These are phyloP conservation scores for Russula griseocarnosa DNA, from an alignment of 768 basidiomycete species.

Conservation along the genomic window DNA sequence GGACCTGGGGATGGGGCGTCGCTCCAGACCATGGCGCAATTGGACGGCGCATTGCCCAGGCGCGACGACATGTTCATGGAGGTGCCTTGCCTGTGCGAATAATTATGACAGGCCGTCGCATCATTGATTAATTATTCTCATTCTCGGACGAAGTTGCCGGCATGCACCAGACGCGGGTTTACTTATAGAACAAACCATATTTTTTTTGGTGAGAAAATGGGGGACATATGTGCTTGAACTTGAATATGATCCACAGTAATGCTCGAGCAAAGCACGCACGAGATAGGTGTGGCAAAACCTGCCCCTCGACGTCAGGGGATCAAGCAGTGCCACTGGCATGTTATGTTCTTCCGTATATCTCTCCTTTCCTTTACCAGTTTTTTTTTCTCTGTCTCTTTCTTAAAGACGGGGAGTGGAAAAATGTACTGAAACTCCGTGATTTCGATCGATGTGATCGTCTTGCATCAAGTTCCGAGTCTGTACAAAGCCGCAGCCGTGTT, in stretches of 20 bases:
- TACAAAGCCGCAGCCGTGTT: background rate
- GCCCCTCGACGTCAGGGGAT: background rate
- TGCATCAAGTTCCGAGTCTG: background rate
- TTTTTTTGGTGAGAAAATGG: background rate
- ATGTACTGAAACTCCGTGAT: background rate
- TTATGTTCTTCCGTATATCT: background rate
- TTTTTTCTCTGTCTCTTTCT: background rate
- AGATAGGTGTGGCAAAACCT: background rate
- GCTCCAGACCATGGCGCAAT: slow-evolving; percentile 1
- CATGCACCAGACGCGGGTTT: background rate
- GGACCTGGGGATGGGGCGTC: background rate
- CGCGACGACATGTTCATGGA: background rate
- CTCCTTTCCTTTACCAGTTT: background rate
- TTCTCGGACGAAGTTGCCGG: background rate
- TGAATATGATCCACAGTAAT: background rate
- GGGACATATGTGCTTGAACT: background rate
- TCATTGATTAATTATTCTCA: slow-evolving; percentile 1
- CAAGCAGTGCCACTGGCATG: background rate
- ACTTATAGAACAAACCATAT: background rate
- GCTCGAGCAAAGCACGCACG: background rate
- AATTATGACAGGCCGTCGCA: background rate
- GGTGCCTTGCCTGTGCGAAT: background rate
- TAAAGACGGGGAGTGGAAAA: no score
- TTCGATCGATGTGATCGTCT: background rate
- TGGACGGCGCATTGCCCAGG: background rate